Evolutionary conservation across 805 yeast species (phyloP).

Genomic region (Wickerhamiella azyma): DNA sequence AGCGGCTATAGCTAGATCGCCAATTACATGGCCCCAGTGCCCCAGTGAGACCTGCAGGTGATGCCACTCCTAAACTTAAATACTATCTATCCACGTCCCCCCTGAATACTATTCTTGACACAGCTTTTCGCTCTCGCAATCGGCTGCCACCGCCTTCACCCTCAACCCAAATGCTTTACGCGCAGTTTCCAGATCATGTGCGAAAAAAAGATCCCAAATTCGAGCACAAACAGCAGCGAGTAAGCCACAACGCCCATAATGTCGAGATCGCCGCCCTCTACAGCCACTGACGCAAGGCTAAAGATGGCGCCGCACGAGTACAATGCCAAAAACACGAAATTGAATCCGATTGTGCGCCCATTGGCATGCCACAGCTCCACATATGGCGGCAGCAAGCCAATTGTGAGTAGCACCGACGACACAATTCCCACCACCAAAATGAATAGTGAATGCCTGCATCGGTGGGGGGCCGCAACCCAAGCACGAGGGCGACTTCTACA

Average conservation of each 20-base stretch:
- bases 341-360: conserved; percentile 82
- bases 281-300: conserved; percentile 50
- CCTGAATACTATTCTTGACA: too few relatives aligned
- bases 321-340: conserved; percentile 59
- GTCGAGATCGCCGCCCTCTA: conserved; percentile 46
- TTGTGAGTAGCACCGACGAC: conserved; percentile 63
- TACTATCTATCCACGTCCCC: too few relatives aligned
- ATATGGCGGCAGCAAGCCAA: conserved; percentile 81
- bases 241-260: conserved; percentile 66
- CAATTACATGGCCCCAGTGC: too few relatives aligned
- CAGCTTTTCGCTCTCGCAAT: too few relatives aligned
- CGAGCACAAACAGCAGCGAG: conserved; percentile 57
- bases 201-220: conserved; percentile 59
- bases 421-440: conserved; percentile 61
- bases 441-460: conserved; percentile 34
- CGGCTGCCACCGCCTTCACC: too few relatives aligned
- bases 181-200: conserved; percentile 56
- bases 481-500: conserved; percentile 52
- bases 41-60: not conserved
- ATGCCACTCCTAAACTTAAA: not conserved
- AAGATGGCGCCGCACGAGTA: conserved; percentile 77
- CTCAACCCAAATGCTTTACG: conserved; percentile 11
- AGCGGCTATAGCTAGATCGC: too few relatives aligned
- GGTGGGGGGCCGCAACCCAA: conserved; percentile 49
- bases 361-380: conserved; percentile 64